Evolutionary conservation across 2,329 filamentous ascomycete genomes (phyloP).

Genomic region (Raffaelea deltoideospora): DNA sequence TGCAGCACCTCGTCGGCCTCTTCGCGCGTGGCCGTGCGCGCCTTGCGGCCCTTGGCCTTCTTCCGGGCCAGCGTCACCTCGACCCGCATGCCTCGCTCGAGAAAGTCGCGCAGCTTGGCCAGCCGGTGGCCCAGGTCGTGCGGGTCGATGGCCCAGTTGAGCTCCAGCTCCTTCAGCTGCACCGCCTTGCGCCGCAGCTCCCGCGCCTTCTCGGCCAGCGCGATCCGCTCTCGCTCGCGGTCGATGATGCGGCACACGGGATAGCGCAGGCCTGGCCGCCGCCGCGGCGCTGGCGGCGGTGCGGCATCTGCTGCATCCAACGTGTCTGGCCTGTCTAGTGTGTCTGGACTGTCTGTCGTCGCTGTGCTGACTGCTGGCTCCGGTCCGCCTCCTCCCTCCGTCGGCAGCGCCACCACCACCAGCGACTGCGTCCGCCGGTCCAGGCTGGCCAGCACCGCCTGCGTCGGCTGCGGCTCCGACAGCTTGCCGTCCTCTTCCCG

Average conservation of each 20-base stretch:
- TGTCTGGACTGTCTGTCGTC: no score
- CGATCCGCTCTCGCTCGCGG: constrained; percentile 33
- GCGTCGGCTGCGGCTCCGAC: constrained; percentile 22
- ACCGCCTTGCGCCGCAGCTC: constrained; percentile 21
- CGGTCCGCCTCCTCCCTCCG: no score
- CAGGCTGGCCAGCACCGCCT: constrained; percentile 24
- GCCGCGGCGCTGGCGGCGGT: no score
- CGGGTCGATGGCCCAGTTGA: constrained; percentile 73
- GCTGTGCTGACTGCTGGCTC: no score
- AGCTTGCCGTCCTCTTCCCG: constrained; percentile 22
- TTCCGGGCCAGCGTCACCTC: constrained; percentile 53
- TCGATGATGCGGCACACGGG: constrained; percentile 60
- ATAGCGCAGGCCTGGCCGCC: constrained; percentile 11
- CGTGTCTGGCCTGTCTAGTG: no score
- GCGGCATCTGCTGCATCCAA: no score
- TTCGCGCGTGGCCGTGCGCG: constrained; percentile 39
- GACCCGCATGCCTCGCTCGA: constrained; percentile 61
- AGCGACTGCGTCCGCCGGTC: constrained; percentile 21
- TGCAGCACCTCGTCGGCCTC: constrained; percentile 45
- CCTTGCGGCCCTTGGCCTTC: constrained; percentile 40
- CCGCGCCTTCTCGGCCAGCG: constrained; percentile 26
- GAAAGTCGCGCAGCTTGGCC: constrained; percentile 50
- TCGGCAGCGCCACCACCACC: constrained; percentile 25
- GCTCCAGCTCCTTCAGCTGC: constrained; percentile 60
- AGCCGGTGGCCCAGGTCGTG: constrained; percentile 64